Conservation (phyloP, 352 stramenopile species). For the Phytophthora parvispora region DNA sequence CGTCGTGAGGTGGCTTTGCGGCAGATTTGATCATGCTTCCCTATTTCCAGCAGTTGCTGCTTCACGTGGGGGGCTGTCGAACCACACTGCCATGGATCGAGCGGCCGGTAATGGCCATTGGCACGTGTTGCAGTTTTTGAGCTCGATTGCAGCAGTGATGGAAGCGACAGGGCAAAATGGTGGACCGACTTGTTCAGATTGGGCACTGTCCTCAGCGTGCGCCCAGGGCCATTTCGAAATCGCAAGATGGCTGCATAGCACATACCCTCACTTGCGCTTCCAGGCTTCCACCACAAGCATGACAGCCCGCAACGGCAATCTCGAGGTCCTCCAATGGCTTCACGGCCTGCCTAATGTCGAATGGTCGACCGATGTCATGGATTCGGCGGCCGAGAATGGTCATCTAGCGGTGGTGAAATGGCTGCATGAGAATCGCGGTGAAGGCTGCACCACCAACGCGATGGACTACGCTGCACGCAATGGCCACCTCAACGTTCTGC, state of each 20-base stretch:
- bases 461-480: neutral
- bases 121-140: neutral
- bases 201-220: neutral
- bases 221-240: neutral
- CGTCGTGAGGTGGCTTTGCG: neutral
- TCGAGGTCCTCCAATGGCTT: slow-evolving; percentile 21
- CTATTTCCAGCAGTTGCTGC: neutral
- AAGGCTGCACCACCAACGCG: slow-evolving; percentile 5
- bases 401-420: slow-evolving; percentile 6
- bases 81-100: neutral
- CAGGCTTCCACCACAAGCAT: slow-evolving; percentile 9
- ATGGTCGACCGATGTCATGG: slow-evolving; percentile 18
- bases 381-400: neutral
- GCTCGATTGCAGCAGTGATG: neutral
- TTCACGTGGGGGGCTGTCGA: neutral
- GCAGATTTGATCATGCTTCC: neutral
- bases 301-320: slow-evolving; percentile 14
- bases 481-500: neutral
- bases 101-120: neutral
- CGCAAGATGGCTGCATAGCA: neutral
- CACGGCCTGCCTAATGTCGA: neutral
- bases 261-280: neutral
- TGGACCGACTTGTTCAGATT: neutral
- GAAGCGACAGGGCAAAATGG: neutral
- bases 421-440: neutral